Conservation (phyloP, 2,329 filamentous ascomycete species). For the Diaporthe vaccinii region DNA sequence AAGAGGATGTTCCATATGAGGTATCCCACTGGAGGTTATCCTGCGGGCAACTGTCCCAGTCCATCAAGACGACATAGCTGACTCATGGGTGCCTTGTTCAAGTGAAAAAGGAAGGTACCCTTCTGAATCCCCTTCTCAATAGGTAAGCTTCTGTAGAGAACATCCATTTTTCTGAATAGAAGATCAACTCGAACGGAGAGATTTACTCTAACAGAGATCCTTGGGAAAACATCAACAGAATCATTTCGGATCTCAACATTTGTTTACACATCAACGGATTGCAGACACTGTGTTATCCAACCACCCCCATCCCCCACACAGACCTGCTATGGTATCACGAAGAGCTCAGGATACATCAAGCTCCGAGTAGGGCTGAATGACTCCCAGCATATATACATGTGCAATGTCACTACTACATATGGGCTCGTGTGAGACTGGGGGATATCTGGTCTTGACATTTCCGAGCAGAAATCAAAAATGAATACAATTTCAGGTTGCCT, state of each 20-base stretch:
- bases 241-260: too few species aligned
- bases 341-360: not conserved
- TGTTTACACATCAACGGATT: too few species aligned
- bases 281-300: too few species aligned
- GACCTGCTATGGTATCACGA: too few species aligned
- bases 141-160: not conserved
- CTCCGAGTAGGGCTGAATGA: not conserved
- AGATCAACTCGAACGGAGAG: not conserved
- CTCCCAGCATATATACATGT: not conserved
- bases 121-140: not conserved
- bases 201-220: not conserved
- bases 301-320: too few species aligned
- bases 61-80: not conserved
- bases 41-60: not conserved
- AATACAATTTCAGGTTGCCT: conserved; percentile 32
- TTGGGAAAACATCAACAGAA: too few species aligned
- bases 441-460: not conserved
- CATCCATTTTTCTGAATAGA: not conserved
- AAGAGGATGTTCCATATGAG: not conserved
- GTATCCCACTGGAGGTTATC: not conserved
- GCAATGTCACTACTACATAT: not conserved
- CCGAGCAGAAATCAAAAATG: not conserved
- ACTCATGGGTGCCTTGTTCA: not conserved
- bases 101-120: not conserved
- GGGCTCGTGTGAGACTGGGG: too few species aligned